Conservation (phyloP, 257 asterid species). For the Asclepias syriaca region DNA sequence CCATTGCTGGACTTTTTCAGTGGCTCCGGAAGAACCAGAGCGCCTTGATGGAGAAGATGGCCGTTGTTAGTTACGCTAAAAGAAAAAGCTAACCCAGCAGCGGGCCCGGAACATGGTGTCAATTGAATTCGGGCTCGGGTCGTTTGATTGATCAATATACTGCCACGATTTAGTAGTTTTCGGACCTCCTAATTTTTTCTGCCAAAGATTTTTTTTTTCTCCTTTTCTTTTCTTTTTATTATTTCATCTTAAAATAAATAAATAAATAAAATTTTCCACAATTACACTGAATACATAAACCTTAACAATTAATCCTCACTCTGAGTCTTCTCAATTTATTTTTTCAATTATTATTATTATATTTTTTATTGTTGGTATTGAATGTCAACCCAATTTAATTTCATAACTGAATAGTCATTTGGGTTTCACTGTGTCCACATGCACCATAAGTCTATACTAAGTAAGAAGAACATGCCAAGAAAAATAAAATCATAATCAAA, state of each 20-base stretch:
- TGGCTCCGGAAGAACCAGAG: background rate
- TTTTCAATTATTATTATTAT: too few relatives aligned
- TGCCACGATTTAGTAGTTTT: constrained; percentile 21
- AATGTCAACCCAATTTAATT: too few relatives aligned
- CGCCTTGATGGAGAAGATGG: background rate
- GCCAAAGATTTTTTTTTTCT: background rate
- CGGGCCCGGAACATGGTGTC: background rate
- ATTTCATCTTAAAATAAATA: too few relatives aligned
- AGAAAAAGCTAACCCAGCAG: background rate
- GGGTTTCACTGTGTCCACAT: background rate
- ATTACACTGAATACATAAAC: too few relatives aligned
- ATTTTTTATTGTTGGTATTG: too few relatives aligned
- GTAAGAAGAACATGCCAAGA: background rate
- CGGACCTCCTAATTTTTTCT: background rate
- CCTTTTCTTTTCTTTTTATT: too few relatives aligned
- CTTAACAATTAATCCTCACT: too few relatives aligned
- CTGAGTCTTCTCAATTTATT: too few relatives aligned
- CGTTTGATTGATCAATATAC: constrained; percentile 19
- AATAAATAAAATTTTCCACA: too few relatives aligned
- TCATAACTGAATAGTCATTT: too few relatives aligned
- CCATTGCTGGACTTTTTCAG: constrained; percentile 13
- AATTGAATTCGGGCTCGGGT: constrained; percentile 13
- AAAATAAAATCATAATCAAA: background rate
- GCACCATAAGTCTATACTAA: background rate
- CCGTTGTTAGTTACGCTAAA: constrained; percentile 3